Conservation (phyloP, 495 filamentous ascomycete species). For the Penicillium canescens region DNA sequence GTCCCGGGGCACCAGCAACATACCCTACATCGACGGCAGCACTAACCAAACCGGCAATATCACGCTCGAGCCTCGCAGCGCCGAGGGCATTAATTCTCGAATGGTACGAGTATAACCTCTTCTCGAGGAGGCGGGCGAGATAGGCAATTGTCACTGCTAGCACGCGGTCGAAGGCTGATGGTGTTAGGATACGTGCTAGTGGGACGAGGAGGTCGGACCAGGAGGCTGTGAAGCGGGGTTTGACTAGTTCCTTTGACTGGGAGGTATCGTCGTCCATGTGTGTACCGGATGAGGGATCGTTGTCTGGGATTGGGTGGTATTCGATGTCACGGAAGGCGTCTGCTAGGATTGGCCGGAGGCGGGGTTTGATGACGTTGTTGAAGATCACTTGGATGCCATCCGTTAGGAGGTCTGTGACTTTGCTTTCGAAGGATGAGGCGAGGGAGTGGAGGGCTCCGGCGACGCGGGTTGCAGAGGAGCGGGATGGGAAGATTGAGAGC, state of each 20-base stretch:
- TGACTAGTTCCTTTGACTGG: conserved; percentile 58
- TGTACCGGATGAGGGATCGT: conserved; percentile 31
- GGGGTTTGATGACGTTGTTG: conserved; percentile 82
- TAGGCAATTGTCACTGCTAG: conserved; percentile 71
- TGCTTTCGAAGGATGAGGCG: conserved; percentile 68
- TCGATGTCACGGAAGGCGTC: conserved; percentile 92
- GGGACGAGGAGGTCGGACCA: conserved; percentile 87
- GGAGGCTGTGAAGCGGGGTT: conserved; percentile 70
- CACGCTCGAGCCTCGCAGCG: conserved; percentile 83
- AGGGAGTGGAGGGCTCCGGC: conserved; percentile 65
- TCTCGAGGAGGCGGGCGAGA: conserved; percentile 78
- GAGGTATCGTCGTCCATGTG: conserved; percentile 32
- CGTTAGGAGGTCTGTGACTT: conserved; percentile 75
- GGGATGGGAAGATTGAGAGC: conserved; percentile 72
- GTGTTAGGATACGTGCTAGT: conserved; percentile 80
- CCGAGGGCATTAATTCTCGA: conserved; percentile 81
- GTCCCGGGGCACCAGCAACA: conserved; percentile 30
- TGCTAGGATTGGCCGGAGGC: conserved; percentile 78
- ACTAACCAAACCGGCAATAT: conserved; percentile 76
- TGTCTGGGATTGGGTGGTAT: conserved; percentile 58
- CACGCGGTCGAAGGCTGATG: conserved; percentile 66
- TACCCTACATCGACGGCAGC: conserved; percentile 69
- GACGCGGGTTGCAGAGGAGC: conserved; percentile 69
- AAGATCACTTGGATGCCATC: conserved; percentile 85
- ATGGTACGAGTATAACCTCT: conserved; percentile 82